Evolutionary conservation across 2,329 filamentous ascomycete genomes (phyloP).

Genomic region (Hawksworthiomyces lignivorus): DNA sequence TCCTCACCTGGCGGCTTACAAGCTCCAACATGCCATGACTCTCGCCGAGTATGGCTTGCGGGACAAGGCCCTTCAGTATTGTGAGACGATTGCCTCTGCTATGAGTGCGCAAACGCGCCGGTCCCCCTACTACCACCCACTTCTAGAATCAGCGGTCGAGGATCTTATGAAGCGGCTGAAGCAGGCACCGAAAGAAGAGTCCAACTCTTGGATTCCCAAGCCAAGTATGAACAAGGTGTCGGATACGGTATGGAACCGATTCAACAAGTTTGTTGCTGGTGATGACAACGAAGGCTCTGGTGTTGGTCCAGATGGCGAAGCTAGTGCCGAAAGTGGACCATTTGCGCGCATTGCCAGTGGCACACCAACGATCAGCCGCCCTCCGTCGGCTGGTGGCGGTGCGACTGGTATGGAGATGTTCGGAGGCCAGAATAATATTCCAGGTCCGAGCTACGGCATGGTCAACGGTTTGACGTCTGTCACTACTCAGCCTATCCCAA

Average conservation of each 20-base stretch:
- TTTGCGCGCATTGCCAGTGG: slow-evolving; percentile 76
- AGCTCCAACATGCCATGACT: slow-evolving; percentile 76
- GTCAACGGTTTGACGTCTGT: slow-evolving; percentile 18
- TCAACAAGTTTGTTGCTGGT: slow-evolving; percentile 93
- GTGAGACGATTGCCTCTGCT: slow-evolving; percentile 69
- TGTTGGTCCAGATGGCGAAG: slow-evolving; percentile 45
- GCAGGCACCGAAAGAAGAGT: slow-evolving; percentile 74
- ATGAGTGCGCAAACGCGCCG: slow-evolving; percentile 75
- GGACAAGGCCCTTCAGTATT: slow-evolving; percentile 83
- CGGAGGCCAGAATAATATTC: slow-evolving; percentile 37
- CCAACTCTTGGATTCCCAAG: slow-evolving; percentile 85
- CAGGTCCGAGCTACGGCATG: slow-evolving; percentile 23
- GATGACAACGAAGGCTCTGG: slow-evolving; percentile 68
- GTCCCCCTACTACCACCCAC: slow-evolving; percentile 76
- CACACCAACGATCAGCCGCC: slow-evolving; percentile 66
- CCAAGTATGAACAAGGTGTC: slow-evolving; percentile 95
- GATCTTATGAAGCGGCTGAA: slow-evolving; percentile 78
- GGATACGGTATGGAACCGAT: slow-evolving; percentile 80
- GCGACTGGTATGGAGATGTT: slow-evolving; percentile 67
- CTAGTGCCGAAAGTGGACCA: slow-evolving; percentile 58
- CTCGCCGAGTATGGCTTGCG: slow-evolving; percentile 78
- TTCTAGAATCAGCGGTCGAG: slow-evolving; percentile 68
- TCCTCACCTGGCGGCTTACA: slow-evolving; percentile 84
- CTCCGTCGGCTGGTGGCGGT: slow-evolving; percentile 57
- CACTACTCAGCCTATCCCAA: slow-evolving; percentile 25